Conservation (phyloP, 108 stramenopile genomes). For the Bacterosira constricta region DNA sequence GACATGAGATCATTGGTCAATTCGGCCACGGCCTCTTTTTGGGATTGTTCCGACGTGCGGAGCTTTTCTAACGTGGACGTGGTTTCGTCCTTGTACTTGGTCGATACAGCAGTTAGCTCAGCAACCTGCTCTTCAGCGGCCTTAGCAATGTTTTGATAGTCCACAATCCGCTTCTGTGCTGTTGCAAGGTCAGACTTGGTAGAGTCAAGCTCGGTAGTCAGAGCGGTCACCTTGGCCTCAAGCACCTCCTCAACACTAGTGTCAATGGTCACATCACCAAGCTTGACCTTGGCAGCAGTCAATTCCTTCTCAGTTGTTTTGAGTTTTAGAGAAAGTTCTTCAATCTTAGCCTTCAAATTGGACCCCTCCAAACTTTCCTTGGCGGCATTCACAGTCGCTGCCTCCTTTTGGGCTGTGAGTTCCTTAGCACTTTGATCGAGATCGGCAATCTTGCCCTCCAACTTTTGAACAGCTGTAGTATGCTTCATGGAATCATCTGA, state of each 20-base stretch:
- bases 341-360: slow-evolving; percentile 48
- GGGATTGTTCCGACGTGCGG: slow-evolving; percentile 50
- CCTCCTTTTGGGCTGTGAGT: slow-evolving; percentile 54
- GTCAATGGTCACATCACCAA: slow-evolving; percentile 47
- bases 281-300: slow-evolving; percentile 44
- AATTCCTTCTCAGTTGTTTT: slow-evolving; percentile 53
- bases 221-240: slow-evolving; percentile 50
- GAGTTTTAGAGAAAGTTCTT: slow-evolving; percentile 48
- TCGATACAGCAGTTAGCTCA: slow-evolving; percentile 61
- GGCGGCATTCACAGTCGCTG: slow-evolving; percentile 24
- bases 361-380: slow-evolving; percentile 51
- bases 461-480: slow-evolving; percentile 42
- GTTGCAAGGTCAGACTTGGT: slow-evolving; percentile 60
- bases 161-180: slow-evolving; percentile 52
- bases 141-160: slow-evolving; percentile 72
- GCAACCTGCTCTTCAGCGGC: slow-evolving; percentile 69
- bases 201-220: slow-evolving; percentile 64
- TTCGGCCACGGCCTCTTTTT: slow-evolving; percentile 68
- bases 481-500: slow-evolving; percentile 48
- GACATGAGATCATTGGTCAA: slow-evolving; percentile 77
- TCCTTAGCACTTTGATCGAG: slow-evolving; percentile 47
- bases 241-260: slow-evolving; percentile 57
- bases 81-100: slow-evolving; percentile 62
- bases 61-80: slow-evolving; percentile 54
- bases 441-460: slow-evolving; percentile 57